A percentile compares a stretch with the other conserved stretches of the same genome.
These are phyloP conservation scores for Coemansia sp. DNA, from an alignment of 192 early-diverging fungal genomes.

Conservation along the genomic window DNA sequence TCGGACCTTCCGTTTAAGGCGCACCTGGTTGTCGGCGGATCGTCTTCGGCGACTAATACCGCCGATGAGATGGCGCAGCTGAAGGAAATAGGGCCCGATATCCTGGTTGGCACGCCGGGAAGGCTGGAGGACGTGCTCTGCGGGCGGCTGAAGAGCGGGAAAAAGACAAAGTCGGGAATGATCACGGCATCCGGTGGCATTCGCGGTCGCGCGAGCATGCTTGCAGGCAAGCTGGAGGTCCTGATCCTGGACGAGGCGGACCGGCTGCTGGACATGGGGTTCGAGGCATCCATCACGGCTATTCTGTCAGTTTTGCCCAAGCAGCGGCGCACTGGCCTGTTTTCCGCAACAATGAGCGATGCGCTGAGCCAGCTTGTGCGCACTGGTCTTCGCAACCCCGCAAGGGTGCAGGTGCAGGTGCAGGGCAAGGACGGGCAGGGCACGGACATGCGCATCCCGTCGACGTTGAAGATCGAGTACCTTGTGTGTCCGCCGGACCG, in stretches of 20 bases:
- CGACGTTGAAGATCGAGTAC: conserved; percentile 66
- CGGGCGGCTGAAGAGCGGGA: conserved; percentile 33
- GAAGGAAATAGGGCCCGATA: conserved; percentile 65
- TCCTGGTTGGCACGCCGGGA: conserved; percentile 90
- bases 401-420: conserved; percentile 84
- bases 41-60: conserved; percentile 41
- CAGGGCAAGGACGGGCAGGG: conserved; percentile 48
- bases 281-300: conserved; percentile 69
- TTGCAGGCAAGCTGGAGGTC: conserved; percentile 78
- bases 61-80: conserved; percentile 48
- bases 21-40: conserved; percentile 47
- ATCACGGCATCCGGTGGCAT: conserved; percentile 38
- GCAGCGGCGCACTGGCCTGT: conserved; percentile 92
- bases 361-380: conserved; percentile 76
- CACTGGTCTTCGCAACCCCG: conserved; percentile 89
- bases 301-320: conserved; percentile 84
- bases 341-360: conserved; percentile 96
- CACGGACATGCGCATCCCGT: conserved; percentile 24
- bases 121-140: conserved; percentile 77
- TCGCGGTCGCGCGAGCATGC: conserved; percentile 51
- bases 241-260: conserved; percentile 95
- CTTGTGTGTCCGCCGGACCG: conserved; percentile 75
- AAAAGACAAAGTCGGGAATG: conserved; percentile 37
- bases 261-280: conserved; percentile 91
- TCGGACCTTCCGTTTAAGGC: conserved; percentile 23